phyloP scores from a whole-genome alignment of 2,329 filamentous ascomycete species.

The Metarhizium brunneum region DNA sequence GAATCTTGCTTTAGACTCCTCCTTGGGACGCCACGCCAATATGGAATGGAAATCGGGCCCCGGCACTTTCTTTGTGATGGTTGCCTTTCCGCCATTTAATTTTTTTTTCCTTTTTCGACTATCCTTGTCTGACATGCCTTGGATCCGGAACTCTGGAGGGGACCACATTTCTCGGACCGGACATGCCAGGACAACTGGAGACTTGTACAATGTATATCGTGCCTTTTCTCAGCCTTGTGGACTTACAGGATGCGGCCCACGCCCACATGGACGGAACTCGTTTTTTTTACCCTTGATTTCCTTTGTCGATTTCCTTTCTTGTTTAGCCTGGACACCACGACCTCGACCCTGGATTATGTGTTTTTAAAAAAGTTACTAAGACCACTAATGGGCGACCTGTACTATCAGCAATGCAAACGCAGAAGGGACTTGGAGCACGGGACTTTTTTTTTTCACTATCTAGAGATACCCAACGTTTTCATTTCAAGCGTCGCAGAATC shows the following conservation, averaged over 20 bases:
- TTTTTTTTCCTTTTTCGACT: background rate
- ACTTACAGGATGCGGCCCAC: constrained; percentile 7
- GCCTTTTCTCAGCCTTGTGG: constrained; percentile 6
- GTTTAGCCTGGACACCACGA: constrained; percentile 2
- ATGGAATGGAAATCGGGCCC: no score
- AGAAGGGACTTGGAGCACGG: constrained; percentile 16
- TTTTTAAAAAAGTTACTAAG: constrained; percentile 8
- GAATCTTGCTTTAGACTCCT: no score
- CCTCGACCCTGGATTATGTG: constrained; percentile 12
- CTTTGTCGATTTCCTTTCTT: background rate
- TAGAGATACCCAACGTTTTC: constrained; percentile 26
- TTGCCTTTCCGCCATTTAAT: no score
- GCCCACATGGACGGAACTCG: background rate
- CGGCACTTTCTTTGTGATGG: background rate
- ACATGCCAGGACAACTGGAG: constrained; percentile 4
- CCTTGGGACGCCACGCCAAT: no score
- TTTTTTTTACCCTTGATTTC: background rate
- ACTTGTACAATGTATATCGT: constrained; percentile 5
- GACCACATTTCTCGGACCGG: constrained; percentile 5
- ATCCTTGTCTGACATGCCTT: background rate
- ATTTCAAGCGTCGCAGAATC: constrained; percentile 5
- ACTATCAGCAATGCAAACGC: constrained; percentile 20
- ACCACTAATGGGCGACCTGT: constrained; percentile 20
- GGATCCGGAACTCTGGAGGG: background rate
- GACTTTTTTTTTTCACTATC: constrained; percentile 21